These are phyloP conservation scores for Penicillium vulpinum DNA, from an alignment of 2,329 filamentous ascomycete genomes.

Conservation along the genomic window DNA sequence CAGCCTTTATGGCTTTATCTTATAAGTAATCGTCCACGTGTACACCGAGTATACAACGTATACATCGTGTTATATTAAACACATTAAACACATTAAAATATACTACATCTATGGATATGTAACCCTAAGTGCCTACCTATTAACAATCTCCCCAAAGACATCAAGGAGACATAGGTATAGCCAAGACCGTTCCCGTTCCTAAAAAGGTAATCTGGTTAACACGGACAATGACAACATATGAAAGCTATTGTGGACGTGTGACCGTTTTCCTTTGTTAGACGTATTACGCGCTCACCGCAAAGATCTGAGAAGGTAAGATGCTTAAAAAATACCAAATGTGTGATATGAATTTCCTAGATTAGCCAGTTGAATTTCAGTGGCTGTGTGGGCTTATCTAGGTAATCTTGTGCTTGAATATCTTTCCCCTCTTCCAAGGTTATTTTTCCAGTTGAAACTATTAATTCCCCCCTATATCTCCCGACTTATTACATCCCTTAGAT, in stretches of 20 bases:
- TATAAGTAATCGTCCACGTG: not conserved
- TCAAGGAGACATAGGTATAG: no score
- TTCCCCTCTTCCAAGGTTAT: not conserved
- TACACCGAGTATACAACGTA: no score
- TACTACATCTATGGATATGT: no score
- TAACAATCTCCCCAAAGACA: no score
- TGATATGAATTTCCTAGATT: constrained; percentile 5
- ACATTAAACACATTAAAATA: no score
- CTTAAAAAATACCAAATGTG: not conserved
- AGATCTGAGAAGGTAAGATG: not conserved
- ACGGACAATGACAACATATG: no score
- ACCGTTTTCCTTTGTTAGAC: no score
- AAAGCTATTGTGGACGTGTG: no score
- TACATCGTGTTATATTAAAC: no score
- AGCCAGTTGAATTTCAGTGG: constrained; percentile 15
- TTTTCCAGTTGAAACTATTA: not conserved
- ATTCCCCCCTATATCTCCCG: not conserved
- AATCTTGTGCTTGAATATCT: no score
- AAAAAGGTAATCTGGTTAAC: not conserved
- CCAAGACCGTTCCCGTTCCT: not conserved
- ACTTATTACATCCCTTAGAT: not conserved
- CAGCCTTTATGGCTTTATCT: not conserved
- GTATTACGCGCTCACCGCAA: not conserved
- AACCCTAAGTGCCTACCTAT: no score
- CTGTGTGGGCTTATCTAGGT: constrained; percentile 4